Percentiles rank a stretch among this genome's conserved stretches.
Evolutionary conservation across 2,329 filamentous ascomycete species (phyloP).

Genomic region (Colletotrichum gloeosporioides): DNA sequence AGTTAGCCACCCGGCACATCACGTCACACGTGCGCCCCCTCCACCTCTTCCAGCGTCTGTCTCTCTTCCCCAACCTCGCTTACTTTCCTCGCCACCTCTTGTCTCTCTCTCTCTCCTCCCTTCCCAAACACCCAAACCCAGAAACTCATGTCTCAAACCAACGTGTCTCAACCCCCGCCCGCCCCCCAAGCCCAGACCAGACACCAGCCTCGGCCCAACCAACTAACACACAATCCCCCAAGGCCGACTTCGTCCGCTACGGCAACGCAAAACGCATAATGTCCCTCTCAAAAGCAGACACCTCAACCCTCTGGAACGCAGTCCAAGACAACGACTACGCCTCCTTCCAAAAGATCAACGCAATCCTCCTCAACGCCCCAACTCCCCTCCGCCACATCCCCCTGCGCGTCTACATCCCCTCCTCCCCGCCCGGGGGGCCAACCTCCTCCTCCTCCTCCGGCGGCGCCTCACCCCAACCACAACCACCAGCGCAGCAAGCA

Average conservation of each 20-base stretch:
- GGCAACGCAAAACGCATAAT: conserved; percentile 90
- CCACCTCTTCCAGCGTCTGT: neutral
- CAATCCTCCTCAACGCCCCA: conserved; percentile 77
- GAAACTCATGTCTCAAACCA: neutral
- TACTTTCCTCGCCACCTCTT: neutral
- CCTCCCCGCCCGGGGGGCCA: conserved; percentile 49
- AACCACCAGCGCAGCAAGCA: neutral
- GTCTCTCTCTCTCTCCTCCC: neutral
- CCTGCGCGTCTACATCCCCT: conserved; percentile 83
- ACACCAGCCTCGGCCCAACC: neutral
- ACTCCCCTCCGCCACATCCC: conserved; percentile 83
- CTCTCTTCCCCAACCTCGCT: neutral
- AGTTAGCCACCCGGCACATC: conserved; percentile 20
- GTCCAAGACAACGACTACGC: conserved; percentile 79
- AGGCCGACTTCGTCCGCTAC: conserved; percentile 85
- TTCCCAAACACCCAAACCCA: neutral
- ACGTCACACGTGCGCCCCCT: neutral
- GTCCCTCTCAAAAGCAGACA: conserved; percentile 84
- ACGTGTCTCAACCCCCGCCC: neutral
- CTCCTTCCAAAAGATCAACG: conserved; percentile 76
- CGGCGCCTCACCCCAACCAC: neutral
- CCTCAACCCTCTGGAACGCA: conserved; percentile 80
- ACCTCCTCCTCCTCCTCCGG: neutral
- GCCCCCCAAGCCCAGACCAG: neutral
- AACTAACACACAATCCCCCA: neutral